Conservation (phyloP, 306 rosid species). For the Cucurbita ficifolia region DNA sequence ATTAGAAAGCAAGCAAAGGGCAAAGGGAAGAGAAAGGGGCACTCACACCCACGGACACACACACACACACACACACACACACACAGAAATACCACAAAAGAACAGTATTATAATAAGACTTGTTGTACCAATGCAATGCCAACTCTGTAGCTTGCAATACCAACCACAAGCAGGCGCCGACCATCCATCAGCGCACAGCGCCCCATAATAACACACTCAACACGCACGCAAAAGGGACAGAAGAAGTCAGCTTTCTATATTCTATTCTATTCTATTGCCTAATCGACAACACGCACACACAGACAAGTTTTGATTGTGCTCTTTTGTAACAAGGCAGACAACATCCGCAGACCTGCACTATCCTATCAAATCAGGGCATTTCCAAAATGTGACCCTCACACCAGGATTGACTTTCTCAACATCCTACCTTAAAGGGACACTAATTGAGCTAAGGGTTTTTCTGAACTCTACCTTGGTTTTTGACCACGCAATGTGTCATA, state of each 20-base stretch:
- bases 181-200: not conserved
- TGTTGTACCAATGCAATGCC: not conserved
- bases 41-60: not conserved
- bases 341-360: not conserved
- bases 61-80: not conserved
- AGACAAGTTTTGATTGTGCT: not conserved
- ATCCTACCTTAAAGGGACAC: not conserved
- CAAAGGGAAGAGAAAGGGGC: not conserved
- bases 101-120: not conserved
- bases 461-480: not conserved
- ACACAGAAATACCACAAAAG: no score
- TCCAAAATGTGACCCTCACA: not conserved
- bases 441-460: not conserved
- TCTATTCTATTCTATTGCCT: not conserved
- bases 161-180: not conserved
- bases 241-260: not conserved
- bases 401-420: not conserved
- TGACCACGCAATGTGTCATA: not conserved
- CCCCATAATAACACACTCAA: not conserved
- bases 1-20: not conserved
- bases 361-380: slow-evolving; percentile 5
- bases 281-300: not conserved
- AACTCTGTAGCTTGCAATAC: not conserved
- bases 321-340: not conserved
- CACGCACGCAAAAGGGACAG: not conserved